These are phyloP conservation scores for Tolypocladium ovalisporum DNA, from an alignment of 2,329 filamentous ascomycete genomes.

Conservation along the genomic window DNA sequence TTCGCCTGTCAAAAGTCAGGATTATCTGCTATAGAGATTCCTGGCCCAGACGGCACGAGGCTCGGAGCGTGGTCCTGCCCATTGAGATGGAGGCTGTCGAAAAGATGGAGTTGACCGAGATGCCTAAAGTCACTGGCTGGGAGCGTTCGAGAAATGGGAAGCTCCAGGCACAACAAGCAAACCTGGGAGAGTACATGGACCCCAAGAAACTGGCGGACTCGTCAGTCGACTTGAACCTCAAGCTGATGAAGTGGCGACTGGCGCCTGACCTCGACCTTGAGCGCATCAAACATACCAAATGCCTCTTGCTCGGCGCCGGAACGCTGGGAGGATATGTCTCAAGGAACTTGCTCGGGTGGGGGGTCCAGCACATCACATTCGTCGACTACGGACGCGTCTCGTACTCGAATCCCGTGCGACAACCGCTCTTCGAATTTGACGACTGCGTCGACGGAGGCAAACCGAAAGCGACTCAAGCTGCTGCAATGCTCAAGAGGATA, in stretches of 20 bases:
- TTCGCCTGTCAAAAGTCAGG: conserved; percentile 64
- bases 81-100: conserved; percentile 43
- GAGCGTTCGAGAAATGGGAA: conserved; percentile 75
- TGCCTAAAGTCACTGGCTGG: conserved; percentile 94
- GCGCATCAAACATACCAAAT: conserved; percentile 79
- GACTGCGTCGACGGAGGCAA: conserved; percentile 81
- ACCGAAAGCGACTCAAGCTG: conserved; percentile 71
- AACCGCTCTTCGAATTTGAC: conserved; percentile 82
- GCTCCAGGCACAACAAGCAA: conserved; percentile 64
- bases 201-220: conserved; percentile 79
- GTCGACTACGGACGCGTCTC: conserved; percentile 89
- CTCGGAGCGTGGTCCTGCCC: conserved; percentile 68
- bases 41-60: conserved; percentile 64
- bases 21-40: conserved; percentile 86
- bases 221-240: conserved; percentile 90
- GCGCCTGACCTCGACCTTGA: conserved; percentile 82
- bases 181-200: conserved; percentile 89
- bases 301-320: conserved; percentile 81
- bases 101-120: conserved; percentile 32
- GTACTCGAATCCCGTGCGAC: conserved; percentile 91
- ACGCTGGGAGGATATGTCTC: conserved; percentile 92
- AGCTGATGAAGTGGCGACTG: conserved; percentile 98
- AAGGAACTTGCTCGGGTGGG: conserved; percentile 88
- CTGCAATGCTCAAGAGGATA: conserved; percentile 70
- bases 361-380: conserved; percentile 89